Evolutionary conservation across 208 protist species (phyloP), one percentile per base, ranked within the genome.

Genomic region (Crithidia acanthocephali): DNA sequence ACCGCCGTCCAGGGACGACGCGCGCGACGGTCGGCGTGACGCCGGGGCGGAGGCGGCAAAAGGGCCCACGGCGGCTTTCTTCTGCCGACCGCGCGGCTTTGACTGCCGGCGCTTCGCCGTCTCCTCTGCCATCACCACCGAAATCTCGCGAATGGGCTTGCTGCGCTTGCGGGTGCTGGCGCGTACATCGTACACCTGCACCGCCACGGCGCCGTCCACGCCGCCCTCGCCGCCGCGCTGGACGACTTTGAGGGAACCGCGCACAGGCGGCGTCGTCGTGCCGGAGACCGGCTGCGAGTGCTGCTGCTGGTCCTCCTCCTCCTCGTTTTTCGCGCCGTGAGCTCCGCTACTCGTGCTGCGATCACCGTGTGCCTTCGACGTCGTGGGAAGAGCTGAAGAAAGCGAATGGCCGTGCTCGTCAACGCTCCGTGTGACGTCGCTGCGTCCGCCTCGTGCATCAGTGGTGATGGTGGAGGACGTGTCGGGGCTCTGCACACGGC

Each of bases 131-230:
- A 94, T 93, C 15, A 92, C 92, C 25, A 87, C 74, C 0, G 84
- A 89, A 53, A 94, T 93, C 27, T 94, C 88, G n/a, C 88, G 85
- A 63, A 96, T 85, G 30, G 92, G 88, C 40, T 83, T 85, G 70
- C 82, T 84, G 58, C 70, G 67, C 35, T 84, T 84, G 53, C 71
- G 75, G 28, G 78, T 70, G 68, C 90, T 92, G 22, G 74, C 80
- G 5, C 91, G 88, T n/a, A 95, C 74, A 80, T 96, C 92, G 72
- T 96, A 95, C 15, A 96, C 72, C 62, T 96, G 89, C 63, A 90
- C 77, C 18, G 64, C 78, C 22, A 85, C 79, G 15, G 74, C 80
- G 15, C 88, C 91, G 53, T 84, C 88, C 0, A 91, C 80, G 6
- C 74, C 72, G 20, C 70, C 73, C 27, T 84, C 76, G n/a, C 88